Percentiles rank a stretch among this genome's conserved stretches.
Conservation (phyloP, 208 protist genomes). For the Crithidia expoeki region DNA sequence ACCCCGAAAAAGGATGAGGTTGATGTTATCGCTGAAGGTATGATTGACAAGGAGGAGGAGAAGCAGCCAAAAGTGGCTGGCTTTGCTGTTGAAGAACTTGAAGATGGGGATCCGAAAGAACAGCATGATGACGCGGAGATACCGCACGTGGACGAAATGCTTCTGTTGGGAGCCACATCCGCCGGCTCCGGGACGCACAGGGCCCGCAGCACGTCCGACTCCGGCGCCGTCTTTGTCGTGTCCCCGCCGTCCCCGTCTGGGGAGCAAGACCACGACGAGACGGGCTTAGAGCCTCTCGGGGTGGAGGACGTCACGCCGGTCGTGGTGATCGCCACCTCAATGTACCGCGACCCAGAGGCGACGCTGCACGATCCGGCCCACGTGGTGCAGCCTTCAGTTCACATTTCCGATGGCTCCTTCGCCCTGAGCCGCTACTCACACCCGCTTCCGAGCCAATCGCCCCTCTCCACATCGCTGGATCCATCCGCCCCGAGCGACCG, state of each 20-base stretch:
- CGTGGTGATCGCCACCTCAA: neutral
- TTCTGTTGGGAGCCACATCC: neutral
- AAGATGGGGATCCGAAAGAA: neutral
- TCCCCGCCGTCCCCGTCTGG: neutral
- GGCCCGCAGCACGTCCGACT: neutral
- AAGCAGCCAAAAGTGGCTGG: neutral
- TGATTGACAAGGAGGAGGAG: neutral
- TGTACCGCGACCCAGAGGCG: neutral
- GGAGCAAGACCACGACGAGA: neutral
- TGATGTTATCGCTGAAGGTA: neutral
- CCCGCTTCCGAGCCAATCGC: conserved; percentile 15
- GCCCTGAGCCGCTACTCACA: neutral
- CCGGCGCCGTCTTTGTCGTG: neutral
- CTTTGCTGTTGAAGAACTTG: neutral
- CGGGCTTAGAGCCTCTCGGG: neutral
- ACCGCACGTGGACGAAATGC: neutral
- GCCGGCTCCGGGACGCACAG: neutral
- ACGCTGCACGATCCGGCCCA: neutral
- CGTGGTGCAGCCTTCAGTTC: neutral
- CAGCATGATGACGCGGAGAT: neutral
- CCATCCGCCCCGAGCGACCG: conserved; percentile 1
- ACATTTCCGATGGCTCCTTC: neutral
- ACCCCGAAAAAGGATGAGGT: neutral
- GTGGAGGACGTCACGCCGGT: neutral
- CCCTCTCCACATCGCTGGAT: neutral